Evolutionary conservation across 192 early-diverging fungal species (phyloP).

Genomic region (Coemansia umbellata): DNA sequence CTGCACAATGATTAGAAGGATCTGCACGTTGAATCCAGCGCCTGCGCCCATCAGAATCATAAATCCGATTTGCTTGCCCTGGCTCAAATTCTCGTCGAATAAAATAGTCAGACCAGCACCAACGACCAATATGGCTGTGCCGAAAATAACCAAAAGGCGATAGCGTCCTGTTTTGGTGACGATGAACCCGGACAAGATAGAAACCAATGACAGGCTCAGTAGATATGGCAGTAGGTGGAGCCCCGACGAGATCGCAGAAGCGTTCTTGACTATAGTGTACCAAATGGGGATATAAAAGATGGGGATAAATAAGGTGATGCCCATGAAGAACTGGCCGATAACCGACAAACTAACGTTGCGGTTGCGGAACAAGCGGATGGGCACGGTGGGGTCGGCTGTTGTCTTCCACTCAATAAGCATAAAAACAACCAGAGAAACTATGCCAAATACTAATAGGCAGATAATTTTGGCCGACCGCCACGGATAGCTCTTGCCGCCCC

Average conservation of each 20-base stretch:
- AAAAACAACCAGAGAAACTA: slow-evolving; percentile 45
- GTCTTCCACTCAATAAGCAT: slow-evolving; percentile 55
- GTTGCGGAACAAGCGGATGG: slow-evolving; percentile 47
- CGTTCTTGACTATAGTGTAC: slow-evolving; percentile 59
- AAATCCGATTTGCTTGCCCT: slow-evolving; percentile 52
- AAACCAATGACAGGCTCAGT: slow-evolving; percentile 52
- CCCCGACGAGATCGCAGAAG: slow-evolving; percentile 54
- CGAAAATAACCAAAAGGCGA: slow-evolving; percentile 51
- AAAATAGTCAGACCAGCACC: slow-evolving; percentile 57
- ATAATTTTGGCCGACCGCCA: slow-evolving; percentile 59
- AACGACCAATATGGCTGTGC: slow-evolving; percentile 49
- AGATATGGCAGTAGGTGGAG: slow-evolving; percentile 63
- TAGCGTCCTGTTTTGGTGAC: slow-evolving; percentile 53
- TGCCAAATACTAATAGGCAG: slow-evolving; percentile 50
- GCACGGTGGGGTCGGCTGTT: slow-evolving; percentile 56
- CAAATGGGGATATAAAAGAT: slow-evolving; percentile 63
- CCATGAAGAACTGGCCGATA: slow-evolving; percentile 51
- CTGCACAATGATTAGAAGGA: slow-evolving; percentile 64
- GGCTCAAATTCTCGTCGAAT: slow-evolving; percentile 46
- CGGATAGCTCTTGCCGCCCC: slow-evolving; percentile 58
- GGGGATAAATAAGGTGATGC: slow-evolving; percentile 55
- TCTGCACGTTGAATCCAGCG: slow-evolving; percentile 56
- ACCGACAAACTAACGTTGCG: slow-evolving; percentile 57
- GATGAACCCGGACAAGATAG: slow-evolving; percentile 51
- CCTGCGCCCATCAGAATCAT: slow-evolving; percentile 55